phyloP scores from a whole-genome alignment of 805 yeast genomes.

The Vanderwaltozyma polyspora region DNA sequence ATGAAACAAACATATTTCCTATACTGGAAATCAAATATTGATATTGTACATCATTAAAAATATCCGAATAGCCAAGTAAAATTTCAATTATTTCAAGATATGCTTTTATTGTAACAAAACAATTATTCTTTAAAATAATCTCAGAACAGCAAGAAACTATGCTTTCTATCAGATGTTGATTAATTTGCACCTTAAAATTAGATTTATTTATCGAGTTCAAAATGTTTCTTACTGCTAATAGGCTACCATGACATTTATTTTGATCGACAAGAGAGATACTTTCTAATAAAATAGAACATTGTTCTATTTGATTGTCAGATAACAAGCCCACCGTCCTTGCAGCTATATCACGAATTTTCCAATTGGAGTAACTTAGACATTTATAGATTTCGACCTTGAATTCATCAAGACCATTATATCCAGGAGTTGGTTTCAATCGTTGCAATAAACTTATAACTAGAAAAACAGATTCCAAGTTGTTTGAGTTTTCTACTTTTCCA shows the following conservation, averaged over 20 bases:
- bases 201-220: conserved; percentile 1
- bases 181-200: neutral
- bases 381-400: conserved; percentile 39
- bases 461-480: conserved; percentile 48
- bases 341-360: conserved; percentile 87
- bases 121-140: conserved; percentile 17
- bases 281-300: conserved; percentile 20
- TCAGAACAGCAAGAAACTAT: conserved; percentile 1
- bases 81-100: conserved; percentile 16
- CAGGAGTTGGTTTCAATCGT: conserved; percentile 53
- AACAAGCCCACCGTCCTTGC: conserved; percentile 56
- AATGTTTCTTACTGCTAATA: conserved; percentile 38
- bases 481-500: conserved; percentile 13
- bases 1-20: too few species aligned
- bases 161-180: neutral
- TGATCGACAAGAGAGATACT: conserved; percentile 21
- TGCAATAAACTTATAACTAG: conserved; percentile 66
- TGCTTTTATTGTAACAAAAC: conserved; percentile 27
- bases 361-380: conserved; percentile 43
- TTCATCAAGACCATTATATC: conserved; percentile 39
- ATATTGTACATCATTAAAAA: too few species aligned
- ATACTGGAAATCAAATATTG: too few species aligned
- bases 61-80: too few species aligned
- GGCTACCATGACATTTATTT: conserved; percentile 49
- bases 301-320: conserved; percentile 25